Evolutionary conservation across 2,329 filamentous ascomycete genomes (phyloP).

Genomic region (Fusarium chaquense): DNA sequence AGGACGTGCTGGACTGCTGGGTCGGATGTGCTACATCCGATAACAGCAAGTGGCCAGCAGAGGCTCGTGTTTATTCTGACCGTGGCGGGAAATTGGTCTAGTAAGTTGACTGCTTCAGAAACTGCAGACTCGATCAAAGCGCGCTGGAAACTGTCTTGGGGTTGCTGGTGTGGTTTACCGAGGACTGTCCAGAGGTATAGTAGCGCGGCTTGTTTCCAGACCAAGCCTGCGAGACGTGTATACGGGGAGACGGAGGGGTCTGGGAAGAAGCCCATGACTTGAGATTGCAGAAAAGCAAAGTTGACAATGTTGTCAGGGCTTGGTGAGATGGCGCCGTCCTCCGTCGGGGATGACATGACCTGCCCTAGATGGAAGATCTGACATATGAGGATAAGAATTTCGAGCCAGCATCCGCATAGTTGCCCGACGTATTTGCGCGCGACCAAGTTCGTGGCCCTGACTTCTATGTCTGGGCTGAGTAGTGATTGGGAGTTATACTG

Average conservation of each 20-base stretch:
- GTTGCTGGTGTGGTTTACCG: conserved; percentile 46
- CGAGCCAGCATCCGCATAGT: conserved; percentile 56
- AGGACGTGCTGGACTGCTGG: conserved; percentile 53
- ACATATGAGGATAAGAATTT: conserved; percentile 54
- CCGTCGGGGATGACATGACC: conserved; percentile 52
- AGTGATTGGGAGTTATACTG: conserved; percentile 49
- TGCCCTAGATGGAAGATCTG: conserved; percentile 59
- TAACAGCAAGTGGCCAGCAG: conserved; percentile 55
- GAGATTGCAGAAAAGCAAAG: conserved; percentile 57
- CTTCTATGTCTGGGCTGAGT: conserved; percentile 50
- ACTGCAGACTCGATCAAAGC: conserved; percentile 49
- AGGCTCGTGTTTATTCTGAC: conserved; percentile 56
- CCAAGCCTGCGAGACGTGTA: conserved; percentile 55
- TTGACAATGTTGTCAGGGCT: conserved; percentile 58
- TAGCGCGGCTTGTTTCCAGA: conserved; percentile 60
- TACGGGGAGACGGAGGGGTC: conserved; percentile 52
- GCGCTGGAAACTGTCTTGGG: conserved; percentile 38
- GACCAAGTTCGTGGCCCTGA: conserved; percentile 48
- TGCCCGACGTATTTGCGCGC: conserved; percentile 52
- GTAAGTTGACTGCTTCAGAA: conserved; percentile 47
- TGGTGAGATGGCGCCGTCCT: conserved; percentile 46
- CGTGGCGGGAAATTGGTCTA: conserved; percentile 50
- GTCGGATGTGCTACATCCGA: conserved; percentile 54
- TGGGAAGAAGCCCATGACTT: conserved; percentile 57
- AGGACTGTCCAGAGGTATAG: conserved; percentile 57